Evolutionary conservation across 495 filamentous ascomycete species (phyloP).

Genomic region (Glonium stellatum): DNA sequence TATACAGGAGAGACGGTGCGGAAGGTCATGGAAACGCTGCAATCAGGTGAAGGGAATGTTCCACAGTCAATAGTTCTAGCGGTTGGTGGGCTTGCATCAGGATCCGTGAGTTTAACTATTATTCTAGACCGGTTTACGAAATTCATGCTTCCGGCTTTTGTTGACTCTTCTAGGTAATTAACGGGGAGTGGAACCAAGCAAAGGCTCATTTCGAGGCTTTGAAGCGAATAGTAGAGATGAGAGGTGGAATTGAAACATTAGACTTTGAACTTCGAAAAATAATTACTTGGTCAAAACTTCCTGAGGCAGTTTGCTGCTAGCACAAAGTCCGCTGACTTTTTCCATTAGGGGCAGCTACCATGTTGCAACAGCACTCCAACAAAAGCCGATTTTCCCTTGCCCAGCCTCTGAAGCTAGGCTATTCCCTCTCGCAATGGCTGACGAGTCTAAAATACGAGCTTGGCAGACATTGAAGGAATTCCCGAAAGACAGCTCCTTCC

Average conservation of each 20-base stretch:
- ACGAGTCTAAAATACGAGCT: slow-evolving; percentile 19
- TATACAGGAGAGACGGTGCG: slow-evolving; percentile 21
- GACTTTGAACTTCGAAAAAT: slow-evolving; percentile 22
- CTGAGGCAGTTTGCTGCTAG: not conserved
- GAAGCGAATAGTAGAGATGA: slow-evolving; percentile 10
- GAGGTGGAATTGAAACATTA: slow-evolving; percentile 13
- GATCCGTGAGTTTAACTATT: slow-evolving; percentile 16
- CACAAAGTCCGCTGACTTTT: not conserved
- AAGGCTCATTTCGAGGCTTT: slow-evolving; percentile 20
- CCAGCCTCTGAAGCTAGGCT: slow-evolving; percentile 2
- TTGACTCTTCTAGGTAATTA: slow-evolving; percentile 15
- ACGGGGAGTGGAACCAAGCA: slow-evolving; percentile 19
- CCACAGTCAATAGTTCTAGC: slow-evolving; percentile 17
- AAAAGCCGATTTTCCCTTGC: slow-evolving; percentile 12
- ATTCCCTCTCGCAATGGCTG: slow-evolving; percentile 19
- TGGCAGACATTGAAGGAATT: slow-evolving; percentile 24
- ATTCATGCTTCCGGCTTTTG: not conserved
- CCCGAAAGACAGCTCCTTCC: slow-evolving; percentile 19
- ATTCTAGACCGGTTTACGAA: not conserved
- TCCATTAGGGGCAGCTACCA: slow-evolving; percentile 10
- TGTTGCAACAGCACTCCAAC: slow-evolving; percentile 7
- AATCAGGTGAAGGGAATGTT: slow-evolving; percentile 11
- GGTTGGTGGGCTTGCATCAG: slow-evolving; percentile 16
- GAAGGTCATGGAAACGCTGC: slow-evolving; percentile 16
- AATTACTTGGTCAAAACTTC: slow-evolving; percentile 11